Evolutionary conservation across 116 monocot genomes (phyloP).

Genomic region (Papilionanthe hybrid): DNA sequence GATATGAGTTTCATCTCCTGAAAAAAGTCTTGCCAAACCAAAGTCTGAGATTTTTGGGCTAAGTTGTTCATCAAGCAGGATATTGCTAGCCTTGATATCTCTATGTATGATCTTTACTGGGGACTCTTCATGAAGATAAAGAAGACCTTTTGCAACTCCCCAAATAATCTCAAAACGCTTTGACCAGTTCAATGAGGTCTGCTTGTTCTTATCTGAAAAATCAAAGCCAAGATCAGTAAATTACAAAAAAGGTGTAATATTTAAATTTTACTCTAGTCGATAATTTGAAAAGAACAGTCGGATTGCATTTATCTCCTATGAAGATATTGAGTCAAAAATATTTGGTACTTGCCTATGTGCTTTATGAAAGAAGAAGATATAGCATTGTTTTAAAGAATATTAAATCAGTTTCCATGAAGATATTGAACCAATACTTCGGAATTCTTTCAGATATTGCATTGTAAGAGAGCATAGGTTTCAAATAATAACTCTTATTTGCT

Average conservation of each 20-base stretch:
- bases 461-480: too few relatives aligned
- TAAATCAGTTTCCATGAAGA: too few relatives aligned
- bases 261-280: background rate
- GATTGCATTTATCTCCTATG: too few relatives aligned
- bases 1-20: conserved; percentile 59
- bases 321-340: too few relatives aligned
- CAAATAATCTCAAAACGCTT: conserved; percentile 60
- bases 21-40: conserved; percentile 74
- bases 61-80: conserved; percentile 60
- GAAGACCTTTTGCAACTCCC: conserved; percentile 67
- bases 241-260: background rate
- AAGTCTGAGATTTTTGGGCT: conserved; percentile 76
- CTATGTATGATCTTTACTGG: conserved; percentile 76
- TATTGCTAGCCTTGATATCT: conserved; percentile 82
- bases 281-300: background rate
- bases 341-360: too few relatives aligned
- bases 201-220: conserved; percentile 33
- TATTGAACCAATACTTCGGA: too few relatives aligned
- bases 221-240: conserved; percentile 8
- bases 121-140: conserved; percentile 89
- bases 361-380: too few relatives aligned
- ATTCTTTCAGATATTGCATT: too few relatives aligned
- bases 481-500: too few relatives aligned
- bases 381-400: too few relatives aligned
- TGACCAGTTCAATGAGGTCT: conserved; percentile 35